Evolutionary conservation across 176 grass and related monocot species (phyloP), one percentile per base, ranked within the genome.

Genomic region (Rhynchospora pubera): DNA sequence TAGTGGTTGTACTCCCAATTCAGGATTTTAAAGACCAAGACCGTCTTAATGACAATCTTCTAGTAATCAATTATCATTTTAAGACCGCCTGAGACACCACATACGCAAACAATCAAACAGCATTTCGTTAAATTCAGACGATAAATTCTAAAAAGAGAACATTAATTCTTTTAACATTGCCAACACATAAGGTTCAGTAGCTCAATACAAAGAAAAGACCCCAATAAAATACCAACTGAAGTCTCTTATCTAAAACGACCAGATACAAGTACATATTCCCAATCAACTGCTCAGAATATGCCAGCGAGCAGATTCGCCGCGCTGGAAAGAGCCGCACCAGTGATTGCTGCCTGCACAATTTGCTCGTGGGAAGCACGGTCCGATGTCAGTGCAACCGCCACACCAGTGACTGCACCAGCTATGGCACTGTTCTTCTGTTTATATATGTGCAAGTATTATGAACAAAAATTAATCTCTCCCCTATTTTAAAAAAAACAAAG

Each of bases 231-330:
- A 11, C 6, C 18, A 51, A 51, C 21, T 50, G 11, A 44, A 73
- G 21, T 74, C 24, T 19, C 34, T 74, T 74, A 28, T 52, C 45
- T 74, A 15, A 14, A 52, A 52, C 51, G 5, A 26, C 5, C 45
- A 2, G 0, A 6, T 19, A 9, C 23, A 28, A 5, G 14, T 15
- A 74, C 28, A 67, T 14, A 11, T 3, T 22, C 69, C 46, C 12
- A 74, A 14, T 51, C 10, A 22, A 18, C 15, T n/a, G 22, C 78
- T 97, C 85, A 97, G 42, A 94, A 68, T 34, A 94, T 84, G 87
- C 89, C 92, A 10, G 90, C 85, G n/a, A 94, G 92, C 69, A 98
- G 83, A 50, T 91, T 98, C 2, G 90, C 90, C 2, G 95, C 95
- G 0, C 90, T 83, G 80, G 90, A 88, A 47, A 98, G 87, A 12